phyloP scores from a whole-genome alignment of 768 basidiomycete genomes.

The Candolleomyces efflorescens region DNA sequence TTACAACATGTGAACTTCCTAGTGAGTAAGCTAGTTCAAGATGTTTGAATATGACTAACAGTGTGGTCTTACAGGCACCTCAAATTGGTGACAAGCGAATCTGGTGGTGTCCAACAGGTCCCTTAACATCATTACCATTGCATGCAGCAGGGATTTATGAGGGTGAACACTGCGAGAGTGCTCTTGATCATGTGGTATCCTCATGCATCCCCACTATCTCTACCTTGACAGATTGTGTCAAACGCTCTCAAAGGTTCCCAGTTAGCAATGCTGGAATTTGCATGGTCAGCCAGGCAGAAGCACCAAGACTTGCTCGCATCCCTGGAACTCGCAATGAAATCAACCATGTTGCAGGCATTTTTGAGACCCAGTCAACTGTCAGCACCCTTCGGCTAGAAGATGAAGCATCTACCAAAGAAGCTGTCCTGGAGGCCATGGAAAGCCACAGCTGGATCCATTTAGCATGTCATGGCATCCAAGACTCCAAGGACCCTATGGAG shows the following conservation, averaged over 20 bases:
- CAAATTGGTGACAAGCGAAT: no score
- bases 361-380: no score
- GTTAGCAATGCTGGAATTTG: not conserved
- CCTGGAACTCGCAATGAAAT: slow-evolving; percentile 11
- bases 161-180: not conserved
- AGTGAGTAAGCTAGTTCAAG: no score
- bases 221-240: slow-evolving; percentile 1
- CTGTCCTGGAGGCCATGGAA: not conserved
- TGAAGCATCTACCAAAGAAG: not conserved
- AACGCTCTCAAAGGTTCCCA: not conserved
- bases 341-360: not conserved
- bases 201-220: slow-evolving; percentile 14
- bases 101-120: slow-evolving; percentile 29
- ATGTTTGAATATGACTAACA: no score
- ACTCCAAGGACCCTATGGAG: slow-evolving; percentile 19
- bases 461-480: slow-evolving; percentile 30
- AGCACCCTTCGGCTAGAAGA: not conserved
- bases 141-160: slow-evolving; percentile 28
- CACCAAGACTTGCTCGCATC: slow-evolving; percentile 1
- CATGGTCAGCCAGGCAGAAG: slow-evolving; percentile 11
- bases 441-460: slow-evolving; percentile 23
- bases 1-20: no score
- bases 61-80: no score
- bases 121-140: slow-evolving; percentile 24
- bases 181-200: slow-evolving; percentile 14